Percentiles rank a stretch among this genome's conserved stretches.
phyloP scores from a whole-genome alignment of 164 flowering plant genomes.

The Vitis amurensis region DNA sequence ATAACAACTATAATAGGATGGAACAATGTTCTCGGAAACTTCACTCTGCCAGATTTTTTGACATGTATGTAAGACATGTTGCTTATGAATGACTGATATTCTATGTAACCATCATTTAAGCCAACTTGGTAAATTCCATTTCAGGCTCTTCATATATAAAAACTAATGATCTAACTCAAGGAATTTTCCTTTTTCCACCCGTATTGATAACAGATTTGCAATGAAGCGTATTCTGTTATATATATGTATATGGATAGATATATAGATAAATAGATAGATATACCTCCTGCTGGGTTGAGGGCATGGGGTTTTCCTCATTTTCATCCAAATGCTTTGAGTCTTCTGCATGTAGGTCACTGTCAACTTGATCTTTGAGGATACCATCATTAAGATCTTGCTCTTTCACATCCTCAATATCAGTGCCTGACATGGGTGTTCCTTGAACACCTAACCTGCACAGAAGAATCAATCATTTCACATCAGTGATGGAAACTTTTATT shows the following conservation, averaged over 20 bases:
- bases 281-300: constrained; percentile 46
- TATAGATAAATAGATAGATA: not conserved
- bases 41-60: too few species aligned
- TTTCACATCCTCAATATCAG: constrained; percentile 23
- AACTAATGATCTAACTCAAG: not conserved
- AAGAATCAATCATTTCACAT: not conserved
- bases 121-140: not conserved
- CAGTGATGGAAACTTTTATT: not conserved
- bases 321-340: constrained; percentile 17
- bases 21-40: too few species aligned
- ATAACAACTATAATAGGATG: not conserved
- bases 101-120: not conserved
- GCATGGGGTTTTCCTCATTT: constrained; percentile 33
- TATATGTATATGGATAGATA: too few species aligned
- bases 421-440: constrained; percentile 14
- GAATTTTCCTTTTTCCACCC: not conserved
- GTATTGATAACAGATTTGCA: too few species aligned
- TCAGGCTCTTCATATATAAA: not conserved
- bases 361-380: constrained; percentile 17
- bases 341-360: constrained; percentile 19
- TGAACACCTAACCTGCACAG: not conserved
- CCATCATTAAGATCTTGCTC: constrained; percentile 24
- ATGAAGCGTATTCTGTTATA: too few species aligned
- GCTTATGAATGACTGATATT: not conserved
- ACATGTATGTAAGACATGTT: not conserved